Evolutionary conservation across 1,139 yeast species (phyloP).

Genomic region (Blastobotrys aristatus): DNA sequence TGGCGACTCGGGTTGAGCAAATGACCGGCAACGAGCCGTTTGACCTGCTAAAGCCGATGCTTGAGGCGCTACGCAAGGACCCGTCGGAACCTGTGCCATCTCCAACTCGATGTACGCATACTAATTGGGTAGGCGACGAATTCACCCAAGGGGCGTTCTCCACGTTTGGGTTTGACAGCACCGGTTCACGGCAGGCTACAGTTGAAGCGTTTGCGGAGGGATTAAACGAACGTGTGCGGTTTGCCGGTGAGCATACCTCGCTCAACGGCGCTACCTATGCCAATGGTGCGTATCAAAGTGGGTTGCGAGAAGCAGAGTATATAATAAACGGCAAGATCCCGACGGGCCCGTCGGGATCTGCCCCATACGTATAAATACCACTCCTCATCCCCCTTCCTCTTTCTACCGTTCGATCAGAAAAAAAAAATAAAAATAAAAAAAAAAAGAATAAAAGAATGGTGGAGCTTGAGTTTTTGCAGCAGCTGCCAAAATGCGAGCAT

Average conservation of each 20-base stretch:
- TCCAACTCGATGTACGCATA: slow-evolving; percentile 52
- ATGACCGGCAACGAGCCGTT: slow-evolving; percentile 27
- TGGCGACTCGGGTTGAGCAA: slow-evolving; percentile 47
- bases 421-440: no score
- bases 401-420: no score
- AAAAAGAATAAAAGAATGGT: slow-evolving; percentile 6
- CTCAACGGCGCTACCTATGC: slow-evolving; percentile 79
- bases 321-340: slow-evolving; percentile 4
- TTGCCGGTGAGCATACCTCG: slow-evolving; percentile 83
- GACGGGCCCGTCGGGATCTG: slow-evolving; percentile 6
- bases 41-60: slow-evolving; percentile 19
- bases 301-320: slow-evolving; percentile 58
- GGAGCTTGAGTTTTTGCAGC: slow-evolving; percentile 44
- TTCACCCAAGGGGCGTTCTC: slow-evolving; percentile 71
- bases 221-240: slow-evolving; percentile 43
- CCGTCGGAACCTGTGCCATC: slow-evolving; percentile 32
- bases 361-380: no score
- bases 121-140: slow-evolving; percentile 68
- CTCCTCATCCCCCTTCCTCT: no score
- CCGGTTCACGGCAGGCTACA: slow-evolving; percentile 47
- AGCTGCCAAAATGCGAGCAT: slow-evolving; percentile 78
- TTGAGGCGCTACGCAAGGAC: slow-evolving; percentile 23
- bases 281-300: slow-evolving; percentile 82
- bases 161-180: slow-evolving; percentile 61
- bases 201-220: slow-evolving; percentile 55